Evolutionary conservation across 129 eudicot genomes (phyloP), one percentile per base, ranked within the genome.

Genomic region (Deinandra increscens): DNA sequence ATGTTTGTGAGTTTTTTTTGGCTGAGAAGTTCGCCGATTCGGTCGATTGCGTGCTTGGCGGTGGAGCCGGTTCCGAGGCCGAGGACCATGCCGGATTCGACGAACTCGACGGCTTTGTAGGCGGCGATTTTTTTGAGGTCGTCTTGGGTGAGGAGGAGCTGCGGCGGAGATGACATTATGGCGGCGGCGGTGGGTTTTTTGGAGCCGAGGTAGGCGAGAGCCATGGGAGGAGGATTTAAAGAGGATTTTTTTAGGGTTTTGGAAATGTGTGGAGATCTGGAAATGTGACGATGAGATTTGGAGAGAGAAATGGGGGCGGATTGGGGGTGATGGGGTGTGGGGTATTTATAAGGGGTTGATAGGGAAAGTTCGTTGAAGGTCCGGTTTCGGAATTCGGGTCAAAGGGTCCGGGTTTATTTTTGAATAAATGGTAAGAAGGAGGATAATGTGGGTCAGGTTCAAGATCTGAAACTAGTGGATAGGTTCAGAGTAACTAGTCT

Each of bases 21-120:
- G 0, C 49, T 71, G 48, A 91, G 76, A 15, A 91, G 84, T 23
- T 91, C 86, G 4, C 90, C 97, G 66, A 91, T 87, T 17, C 86
- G 82, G 50, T 71, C 88, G 4, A 87, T 86, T 0, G 97, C 97
- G 71, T 91, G 97, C 17, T 86, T 85, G 22, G 97, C 97, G 4
- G 97, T 91, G 31, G 97, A 91, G 0, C 97, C 97, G 0, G 97
- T 91, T 38, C 97, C 97, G 17, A 91, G 73, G 11, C 97, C 97
- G 4, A 91, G 73, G 5, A 87, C 86, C 97, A 91, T 91, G 73
- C 89, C 91, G 59, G 97, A 91, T 75, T 84, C 83, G 4, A 91
- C 96, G 50, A 81, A 88, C 44, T 91, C 95, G 0, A 91, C 97
- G 60, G 97, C 97, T 64, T 91, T 87, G 74, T 85, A 91, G 3